Percentiles rank a stretch among this genome's conserved stretches.
These are phyloP conservation scores for Bretschneidera sinensis DNA, from an alignment of 345 rosid species.

Conservation along the genomic window DNA sequence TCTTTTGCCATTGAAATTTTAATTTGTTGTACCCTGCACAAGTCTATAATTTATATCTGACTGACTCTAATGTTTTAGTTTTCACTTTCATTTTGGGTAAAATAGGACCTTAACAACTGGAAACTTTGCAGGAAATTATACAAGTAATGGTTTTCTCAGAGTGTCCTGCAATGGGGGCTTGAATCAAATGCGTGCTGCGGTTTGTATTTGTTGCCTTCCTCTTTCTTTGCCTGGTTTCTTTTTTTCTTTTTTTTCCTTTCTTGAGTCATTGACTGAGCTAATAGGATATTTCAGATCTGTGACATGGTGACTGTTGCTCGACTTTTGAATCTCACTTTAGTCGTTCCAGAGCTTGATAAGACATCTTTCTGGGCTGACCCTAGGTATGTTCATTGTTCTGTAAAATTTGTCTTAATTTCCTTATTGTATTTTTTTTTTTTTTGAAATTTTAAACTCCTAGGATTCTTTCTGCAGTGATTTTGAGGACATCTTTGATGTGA, in stretches of 20 bases:
- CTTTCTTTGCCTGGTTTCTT: slow-evolving; percentile 5
- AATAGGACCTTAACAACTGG: slow-evolving; percentile 4
- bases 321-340: slow-evolving; percentile 86
- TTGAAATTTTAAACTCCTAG: slow-evolving; percentile 10
- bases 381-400: slow-evolving; percentile 44
- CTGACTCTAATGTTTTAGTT: not conserved
- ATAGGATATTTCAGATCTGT: slow-evolving; percentile 57
- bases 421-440: not conserved
- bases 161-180: slow-evolving; percentile 93
- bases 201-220: slow-evolving; percentile 37
- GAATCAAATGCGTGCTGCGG: slow-evolving; percentile 98
- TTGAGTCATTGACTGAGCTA: slow-evolving; percentile 14
- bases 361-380: slow-evolving; percentile 98
- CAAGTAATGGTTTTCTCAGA: slow-evolving; percentile 71
- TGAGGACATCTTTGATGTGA: slow-evolving; percentile 89
- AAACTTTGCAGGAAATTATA: slow-evolving; percentile 59
- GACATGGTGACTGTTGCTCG: slow-evolving; percentile 90
- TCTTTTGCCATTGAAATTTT: not conserved
- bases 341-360: slow-evolving; percentile 96
- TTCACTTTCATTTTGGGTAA: not conserved
- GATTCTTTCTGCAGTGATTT: slow-evolving; percentile 64
- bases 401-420: not conserved
- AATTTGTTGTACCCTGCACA: not conserved
- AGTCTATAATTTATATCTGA: slow-evolving; percentile 3
- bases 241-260: slow-evolving; percentile 10